Evolutionary conservation across 139 green algal genomes (phyloP), one percentile per base, ranked within the genome.

Genomic region (Desmodesmus armatus): DNA sequence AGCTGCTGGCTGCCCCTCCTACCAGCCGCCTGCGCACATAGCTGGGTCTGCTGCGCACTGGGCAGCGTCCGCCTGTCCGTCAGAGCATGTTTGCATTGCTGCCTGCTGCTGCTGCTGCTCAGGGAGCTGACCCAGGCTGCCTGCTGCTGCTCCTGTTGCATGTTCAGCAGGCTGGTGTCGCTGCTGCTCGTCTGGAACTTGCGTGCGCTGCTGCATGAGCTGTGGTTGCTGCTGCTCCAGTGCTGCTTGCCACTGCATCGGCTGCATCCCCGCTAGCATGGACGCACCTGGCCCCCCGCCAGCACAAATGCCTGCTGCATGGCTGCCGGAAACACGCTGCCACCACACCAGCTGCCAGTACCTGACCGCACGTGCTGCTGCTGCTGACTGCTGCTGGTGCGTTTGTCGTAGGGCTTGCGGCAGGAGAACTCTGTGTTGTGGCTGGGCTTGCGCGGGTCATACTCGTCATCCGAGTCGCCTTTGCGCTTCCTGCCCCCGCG

Each of bases 391-490:
- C 66, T 71, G 53, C 74, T 72, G 31, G 11, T 23, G 55, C 29
- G 47, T 41, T 60, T 49, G 55, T 47, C 23, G 65, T 72, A 43
- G 31, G 31, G n/a, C 73, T 80, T 82, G 37, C 76, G 76, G 17
- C 72, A 37, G 76, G 71, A 60, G 9, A n/a, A 47, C 37, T 82
- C 55, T 3, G 71, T 53, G 35, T 82, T 37, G 19, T 82, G 76
- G 2, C 39, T 55, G 25, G 76, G 76, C 55, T 71, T 82, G 3
- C 49, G 53, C 1, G 76, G 76, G 15, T 82, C 76, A 31, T 82
- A 82, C 15, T 82, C 76, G 58, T 82, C 76, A 73, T 82, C 76
- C 5, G 76, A 82, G 25, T 82, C 49, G 67, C 67, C 73, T 21
- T 63, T 63, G 31, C 73, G 73, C 25, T 80, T 80, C 19, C 73